Evolutionary conservation across 116 monocot species (phyloP), one percentile per base, ranked within the genome.

Genomic region (Phalaenopsis hybrid): DNA sequence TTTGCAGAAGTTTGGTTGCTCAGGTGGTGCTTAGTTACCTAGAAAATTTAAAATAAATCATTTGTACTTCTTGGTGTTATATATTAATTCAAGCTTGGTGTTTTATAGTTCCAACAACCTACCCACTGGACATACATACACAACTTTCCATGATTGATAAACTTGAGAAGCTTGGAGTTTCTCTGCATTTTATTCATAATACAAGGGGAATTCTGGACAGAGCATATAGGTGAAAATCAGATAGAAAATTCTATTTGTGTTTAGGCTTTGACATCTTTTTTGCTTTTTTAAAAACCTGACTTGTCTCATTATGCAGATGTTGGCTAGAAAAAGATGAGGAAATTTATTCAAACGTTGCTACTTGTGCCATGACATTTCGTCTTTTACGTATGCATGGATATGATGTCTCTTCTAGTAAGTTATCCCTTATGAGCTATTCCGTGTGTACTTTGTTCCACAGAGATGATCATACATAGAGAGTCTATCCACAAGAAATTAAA

Each of bases 311-410:
- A 83, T 68, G 72, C 88, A 96, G 96, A 80, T 86, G 79, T 48
- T 96, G 96, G 96, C 28, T 90, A 63, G 79, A 91, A 59, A 88
- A 86, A 49, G 91, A 92, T 82, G 96, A 94, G 78, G 89, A 96
- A 83, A 79, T 94, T 79, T 74, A 45, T 75, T 89, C 82, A 78
- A 88, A 91, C 43, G 57, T 87, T 81, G 51, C 85, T 21, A 91
- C 92, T 23, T 85, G 79, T 85, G 91, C 92, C 61, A 81, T 96
- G 86, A 94, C 96, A 77, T 96, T 96, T 86, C 89, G 96, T 43
- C 81, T 92, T 87, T 74, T 96, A 68, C 86, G 92, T 76, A 87
- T 92, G 87, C 80, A 96, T 81, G 96, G 94, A 81, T 96, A 92
- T 84, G 85, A 84, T 44, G 46, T 96, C 28, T 88, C 88, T 80